A percentile compares a stretch with the other conserved stretches of the same genome.
These are phyloP conservation scores for Chrysoporthe deuterocubensis DNA, from an alignment of 2,329 filamentous ascomycete species.

Conservation along the genomic window DNA sequence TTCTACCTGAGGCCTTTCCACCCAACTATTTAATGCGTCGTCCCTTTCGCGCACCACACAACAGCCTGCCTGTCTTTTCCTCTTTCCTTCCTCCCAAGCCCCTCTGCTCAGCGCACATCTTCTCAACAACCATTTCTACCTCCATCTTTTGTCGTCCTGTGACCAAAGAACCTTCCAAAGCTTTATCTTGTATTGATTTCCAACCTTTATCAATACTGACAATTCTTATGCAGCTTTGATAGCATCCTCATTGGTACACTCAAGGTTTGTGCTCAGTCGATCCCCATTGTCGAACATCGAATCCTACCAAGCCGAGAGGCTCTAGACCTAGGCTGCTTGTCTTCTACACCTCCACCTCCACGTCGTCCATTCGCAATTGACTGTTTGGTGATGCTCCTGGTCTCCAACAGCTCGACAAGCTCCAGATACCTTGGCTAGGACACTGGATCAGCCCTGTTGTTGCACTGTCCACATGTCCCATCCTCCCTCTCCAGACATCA, in stretches of 20 bases:
- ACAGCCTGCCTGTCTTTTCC: neutral
- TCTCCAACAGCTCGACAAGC: too few species aligned
- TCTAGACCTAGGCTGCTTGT: neutral
- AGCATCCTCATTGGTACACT: constrained; percentile 28
- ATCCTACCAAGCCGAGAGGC: neutral
- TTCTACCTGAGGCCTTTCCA: neutral
- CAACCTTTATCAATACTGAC: neutral
- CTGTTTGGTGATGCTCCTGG: neutral
- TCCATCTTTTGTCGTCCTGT: neutral
- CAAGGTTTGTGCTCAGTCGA: constrained; percentile 19
- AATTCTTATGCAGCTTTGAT: constrained; percentile 21
- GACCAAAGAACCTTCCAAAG: neutral
- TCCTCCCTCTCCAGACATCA: neutral
- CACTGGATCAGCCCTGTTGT: neutral
- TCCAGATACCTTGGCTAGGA: neutral
- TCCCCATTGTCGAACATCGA: neutral
- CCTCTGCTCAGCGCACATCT: neutral
- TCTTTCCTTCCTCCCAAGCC: neutral
- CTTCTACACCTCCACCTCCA: neutral
- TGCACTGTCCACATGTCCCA: neutral
- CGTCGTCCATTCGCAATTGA: neutral
- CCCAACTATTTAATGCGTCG: neutral
- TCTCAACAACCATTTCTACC: neutral
- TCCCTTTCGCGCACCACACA: neutral
- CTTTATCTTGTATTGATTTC: neutral